Percentiles rank a stretch among this genome's conserved stretches.
Evolutionary conservation across 176 grass and related monocot species (phyloP).

Genomic region (Puccinellia tenuiflora): DNA sequence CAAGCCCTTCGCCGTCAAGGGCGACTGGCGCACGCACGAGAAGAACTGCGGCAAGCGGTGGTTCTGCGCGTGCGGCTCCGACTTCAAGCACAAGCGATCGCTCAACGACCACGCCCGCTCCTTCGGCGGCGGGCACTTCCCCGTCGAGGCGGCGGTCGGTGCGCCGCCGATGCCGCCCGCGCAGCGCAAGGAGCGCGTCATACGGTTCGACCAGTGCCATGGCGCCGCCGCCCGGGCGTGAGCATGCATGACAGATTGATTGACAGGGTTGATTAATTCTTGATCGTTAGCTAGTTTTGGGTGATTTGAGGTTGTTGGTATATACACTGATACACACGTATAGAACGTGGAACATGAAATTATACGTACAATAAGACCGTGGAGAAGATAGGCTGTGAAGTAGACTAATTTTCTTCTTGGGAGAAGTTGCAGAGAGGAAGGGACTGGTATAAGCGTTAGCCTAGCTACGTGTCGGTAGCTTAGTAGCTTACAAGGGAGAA

Average conservation of each 20-base stretch:
- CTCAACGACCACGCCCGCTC: constrained; percentile 89
- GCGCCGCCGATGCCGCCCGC: not conserved
- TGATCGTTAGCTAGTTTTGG: constrained; percentile 2
- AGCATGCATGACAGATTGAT: not conserved
- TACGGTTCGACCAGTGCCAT: constrained; percentile 48
- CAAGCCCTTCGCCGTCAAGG: constrained; percentile 94
- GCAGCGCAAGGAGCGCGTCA: constrained; percentile 36
- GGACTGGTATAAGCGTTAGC: not conserved
- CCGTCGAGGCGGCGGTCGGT: not conserved
- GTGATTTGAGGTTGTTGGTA: not conserved
- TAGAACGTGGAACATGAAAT: not conserved
- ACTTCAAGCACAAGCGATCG: constrained; percentile 93
- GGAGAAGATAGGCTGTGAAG: constrained; percentile 52
- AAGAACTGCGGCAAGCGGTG: constrained; percentile 95
- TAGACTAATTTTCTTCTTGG: constrained; percentile 86
- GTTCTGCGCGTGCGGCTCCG: constrained; percentile 81
- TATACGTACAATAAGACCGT: constrained; percentile 19
- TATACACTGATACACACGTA: not conserved
- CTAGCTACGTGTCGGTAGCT: not conserved
- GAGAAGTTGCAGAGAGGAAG: not conserved
- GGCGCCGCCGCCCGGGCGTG: constrained; percentile 1
- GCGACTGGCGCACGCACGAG: constrained; percentile 98
- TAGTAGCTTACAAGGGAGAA: constrained; percentile 43
- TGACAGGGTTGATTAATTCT: constrained; percentile 14
- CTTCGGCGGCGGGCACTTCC: constrained; percentile 59